Evolutionary conservation across 2,329 filamentous ascomycete species (phyloP), one percentile per base, ranked within the genome.

Genomic region (Mycosphaerella arachidis): DNA sequence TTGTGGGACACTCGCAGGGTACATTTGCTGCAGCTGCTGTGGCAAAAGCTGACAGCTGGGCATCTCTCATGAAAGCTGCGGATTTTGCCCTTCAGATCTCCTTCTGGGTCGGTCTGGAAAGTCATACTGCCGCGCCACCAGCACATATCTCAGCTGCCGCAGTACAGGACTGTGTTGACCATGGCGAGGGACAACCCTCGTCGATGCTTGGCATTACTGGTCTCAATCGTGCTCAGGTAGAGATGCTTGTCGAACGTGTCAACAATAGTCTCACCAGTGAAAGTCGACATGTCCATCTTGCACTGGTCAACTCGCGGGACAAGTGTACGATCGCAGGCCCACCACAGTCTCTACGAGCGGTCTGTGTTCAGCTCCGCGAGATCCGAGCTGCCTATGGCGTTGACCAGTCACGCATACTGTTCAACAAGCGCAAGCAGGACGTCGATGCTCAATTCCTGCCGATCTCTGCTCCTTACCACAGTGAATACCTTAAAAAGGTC

Each of bases 191-290:
- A 13, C 84, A 83, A 7, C 93, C 93, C 1, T 96, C 93, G 1
- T 93, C 93, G 46, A 97, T 97, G 93, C 79, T 97, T 66, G 97
- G 92, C 72, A 95, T 97, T 67, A 90, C 93, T 50, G 93, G 97
- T 71, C 85, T 97, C 30, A 53, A 88, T 92, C 72, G 93, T 97
- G 31, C 27, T 12, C 27, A 37, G 20, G 27, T 53, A 6, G 31
- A 37, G 12, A 37, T 24, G 29, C 27, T 53, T 13, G 31, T 53
- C 27, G 29, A 37, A 18, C 27, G 20, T 24, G 29, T 37, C 29
- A 53, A 53, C 31, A 33, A 29, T 4, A 33, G 31, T 13, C 8
- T 53, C 4, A n/a, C 12, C 18, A 29, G 16, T 13, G 29, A 53
- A 4, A 35, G 20, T n/a, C 27, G 29, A 24, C 40, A 43, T 8